Evolutionary conservation across 495 filamentous ascomycete species (phyloP).

Genomic region (Filosporella fistucella): DNA sequence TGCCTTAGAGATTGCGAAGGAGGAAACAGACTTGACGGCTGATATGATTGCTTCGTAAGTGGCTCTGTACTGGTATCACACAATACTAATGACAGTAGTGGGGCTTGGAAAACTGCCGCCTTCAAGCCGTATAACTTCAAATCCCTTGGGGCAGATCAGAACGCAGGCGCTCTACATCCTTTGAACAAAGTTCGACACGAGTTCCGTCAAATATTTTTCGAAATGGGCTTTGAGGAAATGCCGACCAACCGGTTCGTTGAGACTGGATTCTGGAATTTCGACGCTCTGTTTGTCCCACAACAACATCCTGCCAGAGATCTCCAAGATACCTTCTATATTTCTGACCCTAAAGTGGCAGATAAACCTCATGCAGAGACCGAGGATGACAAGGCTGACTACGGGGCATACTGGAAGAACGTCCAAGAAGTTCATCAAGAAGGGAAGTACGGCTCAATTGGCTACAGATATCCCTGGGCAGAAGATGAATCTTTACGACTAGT

Average conservation of each 20-base stretch:
- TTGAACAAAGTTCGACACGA: slow-evolving; percentile 91
- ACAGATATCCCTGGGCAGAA: slow-evolving; percentile 86
- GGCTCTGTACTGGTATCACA: not conserved
- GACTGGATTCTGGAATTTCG: slow-evolving; percentile 98
- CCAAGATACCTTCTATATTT: slow-evolving; percentile 98
- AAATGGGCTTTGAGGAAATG: slow-evolving; percentile 85
- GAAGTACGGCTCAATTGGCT: slow-evolving; percentile 90
- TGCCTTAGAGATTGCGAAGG: slow-evolving; percentile 76
- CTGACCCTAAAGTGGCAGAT: slow-evolving; percentile 75
- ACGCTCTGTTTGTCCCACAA: slow-evolving; percentile 93
- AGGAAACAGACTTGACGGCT: slow-evolving; percentile 90
- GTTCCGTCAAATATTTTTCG: slow-evolving; percentile 97
- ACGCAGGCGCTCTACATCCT: slow-evolving; percentile 85
- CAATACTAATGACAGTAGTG: slow-evolving; percentile 34
- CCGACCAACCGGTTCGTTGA: slow-evolving; percentile 81
- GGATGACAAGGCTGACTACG: slow-evolving; percentile 72
- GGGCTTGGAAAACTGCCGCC: slow-evolving; percentile 75
- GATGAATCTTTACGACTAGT: slow-evolving; percentile 89
- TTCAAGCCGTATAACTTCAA: slow-evolving; percentile 99
- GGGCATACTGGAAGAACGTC: slow-evolving; percentile 83
- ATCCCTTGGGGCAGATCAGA: slow-evolving; percentile 73
- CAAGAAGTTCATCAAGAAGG: slow-evolving; percentile 76
- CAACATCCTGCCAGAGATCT: slow-evolving; percentile 95
- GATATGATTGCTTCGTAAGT: slow-evolving; percentile 75
- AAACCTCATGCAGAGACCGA: slow-evolving; percentile 50